Evolutionary conservation across 225 moss, liverwort and hornwort species (phyloP), one percentile per base, ranked within the genome.

Genomic region (Thuidium tamariscinum): DNA sequence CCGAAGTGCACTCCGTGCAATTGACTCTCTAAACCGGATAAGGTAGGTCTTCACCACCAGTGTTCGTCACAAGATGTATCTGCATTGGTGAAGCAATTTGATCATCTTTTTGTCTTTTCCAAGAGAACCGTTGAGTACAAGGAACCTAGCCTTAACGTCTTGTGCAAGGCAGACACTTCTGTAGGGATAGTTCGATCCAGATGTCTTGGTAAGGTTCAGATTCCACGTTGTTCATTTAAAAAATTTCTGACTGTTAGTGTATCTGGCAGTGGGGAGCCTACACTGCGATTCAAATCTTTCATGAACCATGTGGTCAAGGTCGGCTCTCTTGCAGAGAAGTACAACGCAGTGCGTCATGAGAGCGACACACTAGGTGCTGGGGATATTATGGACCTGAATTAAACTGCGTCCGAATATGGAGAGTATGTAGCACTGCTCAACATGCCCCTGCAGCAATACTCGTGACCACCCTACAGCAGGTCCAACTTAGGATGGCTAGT

Each of bases 271-370:
- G 99, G 99, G 88, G 99, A 99, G 89, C 95, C 97, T 82, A 95
- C 97, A 91, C 64, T 93, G 85, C 94, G 95, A 93, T 99, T 99
- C 90, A 99, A 99, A 87, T 91, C 94, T n/a, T 99, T 99, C 87
- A 99, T 99, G 97, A 96, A 93, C 93, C 96, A 95, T 87, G 94
- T 95, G 60, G 96, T 99, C 87, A 99, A 99, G 93, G 92, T 95
- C 89, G 99, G 99, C 81, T 89, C 99, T 87, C 94, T 99, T 75
- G 97, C 91, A 39, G 99, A 99, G 65, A 99, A 99, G 83, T 99
- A 99, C 93, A 97, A 94, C 86, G 99, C 96, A 57, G 97, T 99
- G 77, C 96, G 99, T 88, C 97, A 99, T 90, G 99, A 99, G 93
- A 99, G 99, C 87, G 99, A 97, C 83, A 95, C 99, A 41, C 83